These are phyloP conservation scores for Thelonectria discophora DNA, from an alignment of 2,329 filamentous ascomycete genomes.

Conservation along the genomic window DNA sequence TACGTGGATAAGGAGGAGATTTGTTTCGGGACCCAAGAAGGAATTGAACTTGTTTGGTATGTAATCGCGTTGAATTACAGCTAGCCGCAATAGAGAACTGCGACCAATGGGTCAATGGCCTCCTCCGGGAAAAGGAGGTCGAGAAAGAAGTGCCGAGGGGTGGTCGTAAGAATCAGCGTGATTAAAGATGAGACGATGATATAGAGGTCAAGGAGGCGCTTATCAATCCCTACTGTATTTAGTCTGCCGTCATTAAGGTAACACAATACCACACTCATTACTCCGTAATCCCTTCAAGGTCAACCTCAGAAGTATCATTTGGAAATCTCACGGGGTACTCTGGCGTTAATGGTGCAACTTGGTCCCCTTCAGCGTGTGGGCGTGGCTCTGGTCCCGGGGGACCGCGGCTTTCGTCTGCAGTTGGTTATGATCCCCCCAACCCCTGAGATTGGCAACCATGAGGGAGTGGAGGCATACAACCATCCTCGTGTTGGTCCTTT, in stretches of 20 bases:
- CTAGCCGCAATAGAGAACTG: constrained; percentile 21
- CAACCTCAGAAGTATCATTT: constrained; percentile 8
- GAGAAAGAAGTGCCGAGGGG: not conserved
- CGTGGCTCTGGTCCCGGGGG: constrained; percentile 12
- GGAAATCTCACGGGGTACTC: not conserved
- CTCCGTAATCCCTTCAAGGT: not conserved
- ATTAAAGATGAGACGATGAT: constrained; percentile 5
- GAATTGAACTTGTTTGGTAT: no score
- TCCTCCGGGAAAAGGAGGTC: constrained; percentile 22
- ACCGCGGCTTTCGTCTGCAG: constrained; percentile 13
- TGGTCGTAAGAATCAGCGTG: constrained; percentile 7
- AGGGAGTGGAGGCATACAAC: constrained; percentile 14
- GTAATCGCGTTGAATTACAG: no score
- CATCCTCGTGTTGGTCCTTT: constrained; percentile 22
- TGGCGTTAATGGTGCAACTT: constrained; percentile 5
- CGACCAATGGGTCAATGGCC: constrained; percentile 17
- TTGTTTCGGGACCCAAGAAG: no score
- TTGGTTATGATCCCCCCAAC: constrained; percentile 11
- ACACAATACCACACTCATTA: constrained; percentile 5
- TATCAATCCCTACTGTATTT: constrained; percentile 13
- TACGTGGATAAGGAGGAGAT: no score
- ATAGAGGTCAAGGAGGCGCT: constrained; percentile 4
- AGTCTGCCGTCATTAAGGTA: constrained; percentile 16
- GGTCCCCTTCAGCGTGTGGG: constrained; percentile 16
- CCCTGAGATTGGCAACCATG: constrained; percentile 16